phyloP scores from a whole-genome alignment of 176 grass and related monocot species.

The Eleusine coracana region DNA sequence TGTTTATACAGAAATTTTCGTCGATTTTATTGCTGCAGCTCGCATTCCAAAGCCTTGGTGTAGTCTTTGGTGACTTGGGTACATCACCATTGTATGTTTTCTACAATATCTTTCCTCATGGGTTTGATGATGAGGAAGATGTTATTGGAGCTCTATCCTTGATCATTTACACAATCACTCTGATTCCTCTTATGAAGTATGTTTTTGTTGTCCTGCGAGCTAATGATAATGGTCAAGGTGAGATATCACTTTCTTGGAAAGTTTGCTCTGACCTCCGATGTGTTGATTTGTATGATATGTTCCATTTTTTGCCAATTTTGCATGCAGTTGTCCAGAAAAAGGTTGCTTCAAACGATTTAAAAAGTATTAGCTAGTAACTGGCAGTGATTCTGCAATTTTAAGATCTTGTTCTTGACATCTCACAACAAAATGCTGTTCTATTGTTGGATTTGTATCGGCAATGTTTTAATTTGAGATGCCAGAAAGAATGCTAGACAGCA shows the following conservation, averaged over 20 bases:
- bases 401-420: slow-evolving; percentile 30
- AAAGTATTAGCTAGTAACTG: slow-evolving; percentile 23
- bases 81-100: slow-evolving; percentile 95
- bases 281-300: neutral
- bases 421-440: slow-evolving; percentile 10
- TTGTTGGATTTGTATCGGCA: slow-evolving; percentile 37
- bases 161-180: slow-evolving; percentile 86
- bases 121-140: slow-evolving; percentile 65
- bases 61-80: slow-evolving; percentile 85
- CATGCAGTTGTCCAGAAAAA: slow-evolving; percentile 8
- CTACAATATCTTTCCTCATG: slow-evolving; percentile 77
- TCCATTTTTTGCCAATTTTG: slow-evolving; percentile 8
- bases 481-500: slow-evolving; percentile 27
- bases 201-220: slow-evolving; percentile 76
- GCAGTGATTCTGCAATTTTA: slow-evolving; percentile 26
- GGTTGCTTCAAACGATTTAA: slow-evolving; percentile 10
- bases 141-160: slow-evolving; percentile 84
- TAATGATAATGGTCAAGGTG: slow-evolving; percentile 93
- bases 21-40: slow-evolving; percentile 55
- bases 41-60: slow-evolving; percentile 77
- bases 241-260: slow-evolving; percentile 17
- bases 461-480: slow-evolving; percentile 31
- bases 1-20: slow-evolving; percentile 71
- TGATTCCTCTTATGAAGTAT: slow-evolving; percentile 87
- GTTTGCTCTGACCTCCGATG: neutral